phyloP scores from a whole-genome alignment of 371 early-diverging fungal genomes.

The Zopfochytrium polystomum region DNA sequence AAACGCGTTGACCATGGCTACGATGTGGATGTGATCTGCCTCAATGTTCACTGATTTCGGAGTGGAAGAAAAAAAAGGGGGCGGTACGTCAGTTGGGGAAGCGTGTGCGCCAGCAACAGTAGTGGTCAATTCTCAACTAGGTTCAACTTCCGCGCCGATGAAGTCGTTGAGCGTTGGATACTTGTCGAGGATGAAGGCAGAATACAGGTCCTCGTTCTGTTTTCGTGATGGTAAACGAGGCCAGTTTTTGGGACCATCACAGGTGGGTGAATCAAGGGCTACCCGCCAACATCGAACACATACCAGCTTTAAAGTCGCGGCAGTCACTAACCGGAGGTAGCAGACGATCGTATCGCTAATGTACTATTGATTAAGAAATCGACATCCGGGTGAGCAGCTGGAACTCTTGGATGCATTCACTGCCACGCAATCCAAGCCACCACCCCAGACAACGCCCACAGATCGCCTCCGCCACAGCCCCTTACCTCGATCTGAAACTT shows the following conservation, averaged over 20 bases:
- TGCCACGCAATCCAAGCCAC: too few species aligned
- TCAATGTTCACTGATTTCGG: constrained; percentile 42
- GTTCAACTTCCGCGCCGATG: constrained; percentile 47
- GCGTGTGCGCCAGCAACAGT: neutral
- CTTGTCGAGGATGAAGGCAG: constrained; percentile 45
- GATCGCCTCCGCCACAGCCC: neutral
- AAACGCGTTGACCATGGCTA: constrained; percentile 46
- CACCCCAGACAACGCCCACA: neutral
- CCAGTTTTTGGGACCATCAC: too few species aligned
- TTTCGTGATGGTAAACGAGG: too few species aligned
- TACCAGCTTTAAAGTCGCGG: constrained; percentile 44
- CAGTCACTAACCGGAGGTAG: constrained; percentile 45
- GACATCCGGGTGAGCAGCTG: constrained; percentile 3
- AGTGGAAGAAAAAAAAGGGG: constrained; percentile 5
- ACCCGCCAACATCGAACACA: neutral
- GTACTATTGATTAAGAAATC: constrained; percentile 20
- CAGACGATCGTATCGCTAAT: constrained; percentile 47
- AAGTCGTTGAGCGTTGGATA: constrained; percentile 46
- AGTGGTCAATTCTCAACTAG: constrained; percentile 29
- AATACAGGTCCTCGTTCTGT: constrained; percentile 45
- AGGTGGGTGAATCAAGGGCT: neutral
- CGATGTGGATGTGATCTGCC: constrained; percentile 52
- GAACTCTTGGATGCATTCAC: too few species aligned
- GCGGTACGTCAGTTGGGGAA: neutral
- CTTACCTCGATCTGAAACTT: constrained; percentile 19